A percentile compares a stretch with the other conserved stretches of the same genome.
Evolutionary conservation across 345 rosid species (phyloP).

Genomic region (Citrus unshiu): DNA sequence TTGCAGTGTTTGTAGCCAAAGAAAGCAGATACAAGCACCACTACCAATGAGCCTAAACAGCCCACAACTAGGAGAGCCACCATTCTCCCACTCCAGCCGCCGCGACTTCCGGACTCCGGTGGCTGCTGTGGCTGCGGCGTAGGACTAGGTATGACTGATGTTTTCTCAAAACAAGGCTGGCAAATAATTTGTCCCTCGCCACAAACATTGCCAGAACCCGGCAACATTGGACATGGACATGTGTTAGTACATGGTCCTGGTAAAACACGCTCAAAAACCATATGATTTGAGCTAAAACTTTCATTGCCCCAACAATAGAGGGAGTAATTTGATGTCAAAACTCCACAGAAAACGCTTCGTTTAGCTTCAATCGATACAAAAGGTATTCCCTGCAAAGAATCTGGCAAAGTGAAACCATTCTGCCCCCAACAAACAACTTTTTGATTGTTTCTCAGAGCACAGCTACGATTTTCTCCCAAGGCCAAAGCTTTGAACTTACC

Average conservation of each 20-base stretch:
- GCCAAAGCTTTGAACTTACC: constrained; percentile 50
- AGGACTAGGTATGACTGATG: neutral
- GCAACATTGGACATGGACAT: constrained; percentile 28
- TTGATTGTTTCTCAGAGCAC: constrained; percentile 42
- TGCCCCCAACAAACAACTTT: constrained; percentile 68
- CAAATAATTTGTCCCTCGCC: constrained; percentile 25
- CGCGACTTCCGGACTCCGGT: neutral
- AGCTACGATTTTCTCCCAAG: constrained; percentile 55
- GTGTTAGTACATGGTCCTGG: constrained; percentile 52
- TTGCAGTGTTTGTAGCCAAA: constrained; percentile 40
- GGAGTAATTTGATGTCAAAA: constrained; percentile 22
- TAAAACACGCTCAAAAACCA: constrained; percentile 37
- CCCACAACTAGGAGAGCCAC: constrained; percentile 57
- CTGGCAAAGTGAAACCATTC: constrained; percentile 45
- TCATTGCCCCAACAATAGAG: constrained; percentile 68
- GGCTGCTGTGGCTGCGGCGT: neutral
- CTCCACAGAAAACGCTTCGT: constrained; percentile 60
- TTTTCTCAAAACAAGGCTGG: neutral
- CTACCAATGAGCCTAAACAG: constrained; percentile 46
- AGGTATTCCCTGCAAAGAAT: neutral
- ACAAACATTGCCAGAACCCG: constrained; percentile 29
- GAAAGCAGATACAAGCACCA: constrained; percentile 36
- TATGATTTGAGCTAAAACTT: constrained; percentile 19
- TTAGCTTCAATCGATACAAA: constrained; percentile 55
- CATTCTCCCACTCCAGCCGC: constrained; percentile 39